phyloP scores from a whole-genome alignment of 2,329 filamentous ascomycete species.

The Cytospora leucostoma region DNA sequence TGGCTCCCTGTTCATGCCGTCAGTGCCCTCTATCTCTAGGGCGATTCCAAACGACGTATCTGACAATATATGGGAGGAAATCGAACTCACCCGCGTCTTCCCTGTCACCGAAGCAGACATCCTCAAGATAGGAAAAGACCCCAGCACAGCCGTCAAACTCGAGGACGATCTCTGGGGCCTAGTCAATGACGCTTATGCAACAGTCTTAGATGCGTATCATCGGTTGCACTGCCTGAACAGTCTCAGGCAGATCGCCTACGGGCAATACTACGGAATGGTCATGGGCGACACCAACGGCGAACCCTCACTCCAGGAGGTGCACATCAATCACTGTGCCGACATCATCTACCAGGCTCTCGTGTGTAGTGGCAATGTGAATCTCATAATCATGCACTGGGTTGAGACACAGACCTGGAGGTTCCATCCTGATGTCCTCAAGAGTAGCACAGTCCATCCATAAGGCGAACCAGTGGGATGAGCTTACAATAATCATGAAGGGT shows the following conservation, averaged over 20 bases:
- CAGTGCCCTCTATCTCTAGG: not conserved
- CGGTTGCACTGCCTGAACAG: constrained; percentile 39
- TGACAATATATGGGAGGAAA: constrained; percentile 37
- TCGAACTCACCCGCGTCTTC: constrained; percentile 34
- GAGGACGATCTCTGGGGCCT: constrained; percentile 37
- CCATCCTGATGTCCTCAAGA: not conserved
- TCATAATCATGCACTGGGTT: constrained; percentile 40
- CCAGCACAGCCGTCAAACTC: constrained; percentile 32
- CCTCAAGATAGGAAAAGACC: constrained; percentile 37
- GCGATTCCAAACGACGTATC: constrained; percentile 34
- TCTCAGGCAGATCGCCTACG: constrained; percentile 35
- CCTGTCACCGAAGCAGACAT: constrained; percentile 35
- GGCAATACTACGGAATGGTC: constrained; percentile 32
- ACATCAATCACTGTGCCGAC: constrained; percentile 41
- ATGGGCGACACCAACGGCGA: constrained; percentile 27
- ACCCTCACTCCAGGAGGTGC: constrained; percentile 29
- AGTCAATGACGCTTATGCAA: constrained; percentile 38
- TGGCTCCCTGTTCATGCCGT: not conserved
- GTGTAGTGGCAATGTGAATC: constrained; percentile 39
- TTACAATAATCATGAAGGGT: too few relatives aligned
- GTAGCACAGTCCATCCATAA: not conserved
- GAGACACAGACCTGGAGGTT: constrained; percentile 31
- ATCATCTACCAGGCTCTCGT: constrained; percentile 39
- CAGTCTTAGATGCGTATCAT: constrained; percentile 37
- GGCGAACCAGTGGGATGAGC: not conserved